Evolutionary conservation across 257 asterid genomes (phyloP), one percentile per base, ranked within the genome.

Genomic region (Thymus quinquecostatus): DNA sequence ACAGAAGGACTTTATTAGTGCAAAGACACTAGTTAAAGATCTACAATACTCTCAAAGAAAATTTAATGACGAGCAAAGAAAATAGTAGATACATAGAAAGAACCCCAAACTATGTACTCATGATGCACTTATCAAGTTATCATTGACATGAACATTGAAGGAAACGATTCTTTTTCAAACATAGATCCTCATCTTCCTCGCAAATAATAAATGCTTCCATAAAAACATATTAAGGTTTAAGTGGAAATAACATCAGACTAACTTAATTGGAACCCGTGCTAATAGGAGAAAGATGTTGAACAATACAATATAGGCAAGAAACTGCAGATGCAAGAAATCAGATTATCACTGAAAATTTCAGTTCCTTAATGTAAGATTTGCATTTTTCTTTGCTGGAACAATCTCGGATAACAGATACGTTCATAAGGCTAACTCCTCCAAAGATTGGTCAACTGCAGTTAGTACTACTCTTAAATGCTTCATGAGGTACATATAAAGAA

Each of bases 1-100:
- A 29, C 32, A 63, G 74, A 72, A 67, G 49, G 73, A 50, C 67
- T 13, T 50, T 44, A 54, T 64, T 64, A 79, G 51, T 60, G 74
- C 63, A 69, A 40, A 64, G 73, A 64, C 34, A 55, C 57, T 47
- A 65, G 29, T 32, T 21, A 10, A 38, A 71, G 33, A 38, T 66
- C 29, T 45, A 38, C 30, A 66, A 65, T 59, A 74, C 48, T 56
- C 45, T 11, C 7, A 41, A 66, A 28, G 48, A 45, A 28, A 54
- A 64, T 60, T 1, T 40, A 70, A 55, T 8, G 8, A 71, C 2
- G 38, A 49, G 27, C 56, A 58, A 65, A 11, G 49, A 66, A 58
- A 56, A 14, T 56, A 67, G 61, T 60, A 11, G 21, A 50, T 68
- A 51, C 63, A 57, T 66, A 33, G 45, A 47, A 60, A 34, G 57